Base-by-base conservation (phyloP, 1,284 basidiomycete genomes). In the Ustilago curta region DNA sequence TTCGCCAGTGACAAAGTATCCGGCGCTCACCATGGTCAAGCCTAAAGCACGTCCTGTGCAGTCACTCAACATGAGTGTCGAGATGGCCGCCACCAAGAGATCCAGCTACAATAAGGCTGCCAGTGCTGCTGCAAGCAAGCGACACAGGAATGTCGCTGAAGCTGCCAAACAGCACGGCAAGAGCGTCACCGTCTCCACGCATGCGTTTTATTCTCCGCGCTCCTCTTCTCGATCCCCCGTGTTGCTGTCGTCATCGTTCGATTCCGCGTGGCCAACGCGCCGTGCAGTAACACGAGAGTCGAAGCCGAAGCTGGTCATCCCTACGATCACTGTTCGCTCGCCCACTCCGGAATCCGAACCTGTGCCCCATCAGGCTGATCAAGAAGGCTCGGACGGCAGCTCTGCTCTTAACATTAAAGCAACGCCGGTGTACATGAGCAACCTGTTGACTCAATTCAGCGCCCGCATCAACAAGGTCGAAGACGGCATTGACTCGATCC, bases 21-120 rank as follows among this genome's bases (percentile, higher is more conserved):
- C 68, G 2, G 21, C 32, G 58, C 62, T 55, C 53, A 70, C 68
- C 44, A 70, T 70, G 68, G 68, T 70, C 45, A 70, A 70, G 21
- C 37, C 68, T 21, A 70, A 70, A 19, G 23, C 58, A 5, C 40
- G 53, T 2, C 61, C 68, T 7, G n/a, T 50, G 39, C 64, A 61
- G 19, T 49, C 58, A 0, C n/a, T 70, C 7, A 27, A 31, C 0
- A 23, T 53, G 25, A 65, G 52, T n/a, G 58, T 50, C n/a, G 68
- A 70, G 21, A 18, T 50, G 11, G 49, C 48, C 8, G 52, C 54
- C 14, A 45, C 58, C 1, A 70, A 65, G 42, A 58, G 62, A 6
- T 3, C 40, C 16, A 58, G 40, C 32, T 43, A 27, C 25, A n/a
- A 40, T 32, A 61, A 54, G 19, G 2, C 39, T 8, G 49, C 58